These are phyloP conservation scores for Lineolata rhizophorae DNA, from an alignment of 495 filamentous ascomycete genomes.

Conservation along the genomic window DNA sequence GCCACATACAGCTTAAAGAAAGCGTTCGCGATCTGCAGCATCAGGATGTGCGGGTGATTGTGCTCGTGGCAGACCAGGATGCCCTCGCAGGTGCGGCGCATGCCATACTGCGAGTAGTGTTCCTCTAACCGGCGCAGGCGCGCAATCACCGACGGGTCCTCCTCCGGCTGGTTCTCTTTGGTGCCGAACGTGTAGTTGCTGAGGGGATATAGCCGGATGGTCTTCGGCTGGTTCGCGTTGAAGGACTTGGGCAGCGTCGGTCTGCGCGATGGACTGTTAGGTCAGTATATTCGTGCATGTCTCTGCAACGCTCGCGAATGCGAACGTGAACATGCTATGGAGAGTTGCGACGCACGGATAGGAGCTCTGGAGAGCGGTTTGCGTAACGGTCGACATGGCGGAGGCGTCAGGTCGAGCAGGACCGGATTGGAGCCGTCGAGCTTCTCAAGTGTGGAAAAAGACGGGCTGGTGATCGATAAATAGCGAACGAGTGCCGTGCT, in stretches of 20 bases:
- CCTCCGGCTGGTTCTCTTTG: slow-evolving; percentile 93
- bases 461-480: too few relatives aligned
- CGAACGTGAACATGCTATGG: too few relatives aligned
- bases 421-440: too few relatives aligned
- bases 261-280: slow-evolving; percentile 16
- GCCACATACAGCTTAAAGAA: slow-evolving; percentile 79
- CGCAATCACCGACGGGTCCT: slow-evolving; percentile 85
- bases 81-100: slow-evolving; percentile 92
- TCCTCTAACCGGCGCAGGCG: slow-evolving; percentile 83
- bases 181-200: slow-evolving; percentile 98
- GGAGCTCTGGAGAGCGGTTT: slow-evolving; percentile 13
- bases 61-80: slow-evolving; percentile 95
- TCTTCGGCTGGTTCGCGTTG: slow-evolving; percentile 70
- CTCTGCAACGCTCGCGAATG: too few relatives aligned
- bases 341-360: slow-evolving; percentile 11
- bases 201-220: slow-evolving; percentile 82
- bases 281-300: background rate
- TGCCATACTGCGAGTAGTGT: slow-evolving; percentile 78
- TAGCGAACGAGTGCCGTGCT: too few relatives aligned
- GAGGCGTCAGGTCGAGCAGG: too few relatives aligned
- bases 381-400: slow-evolving; percentile 21
- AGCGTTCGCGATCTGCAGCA: slow-evolving; percentile 97
- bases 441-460: too few relatives aligned
- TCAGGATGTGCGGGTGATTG: slow-evolving; percentile 92
- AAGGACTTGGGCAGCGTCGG: slow-evolving; percentile 65